Evolutionary conservation across 331 rosid genomes (phyloP).

Genomic region (Cydonia oblonga): DNA sequence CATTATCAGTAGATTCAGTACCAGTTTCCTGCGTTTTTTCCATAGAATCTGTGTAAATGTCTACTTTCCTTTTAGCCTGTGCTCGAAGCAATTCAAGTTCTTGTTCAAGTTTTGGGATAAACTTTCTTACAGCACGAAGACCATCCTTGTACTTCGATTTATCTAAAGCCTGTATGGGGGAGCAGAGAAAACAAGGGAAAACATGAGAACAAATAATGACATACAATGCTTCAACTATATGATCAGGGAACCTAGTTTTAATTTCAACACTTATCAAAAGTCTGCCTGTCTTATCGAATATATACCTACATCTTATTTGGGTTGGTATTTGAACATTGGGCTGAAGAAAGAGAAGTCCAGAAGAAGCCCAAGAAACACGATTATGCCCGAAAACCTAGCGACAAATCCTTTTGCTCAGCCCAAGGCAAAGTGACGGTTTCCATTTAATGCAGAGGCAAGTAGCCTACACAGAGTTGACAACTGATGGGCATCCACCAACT

Average conservation of each 20-base stretch:
- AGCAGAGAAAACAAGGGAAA: not conserved
- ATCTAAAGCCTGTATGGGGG: conserved; percentile 62
- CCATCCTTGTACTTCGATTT: conserved; percentile 81
- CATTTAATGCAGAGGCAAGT: no score
- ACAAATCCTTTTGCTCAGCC: no score
- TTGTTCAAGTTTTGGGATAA: conserved; percentile 70
- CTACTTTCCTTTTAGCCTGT: conserved; percentile 29
- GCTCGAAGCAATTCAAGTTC: conserved; percentile 70
- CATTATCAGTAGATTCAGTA: conserved; percentile 1
- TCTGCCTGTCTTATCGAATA: not conserved
- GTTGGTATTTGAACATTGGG: no score
- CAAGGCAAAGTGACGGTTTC: no score
- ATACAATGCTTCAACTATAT: not conserved
- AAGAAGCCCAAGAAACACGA: no score
- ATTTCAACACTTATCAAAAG: not conserved
- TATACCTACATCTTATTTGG: not conserved
- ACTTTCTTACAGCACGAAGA: conserved; percentile 70
- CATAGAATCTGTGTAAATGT: conserved; percentile 19
- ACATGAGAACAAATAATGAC: not conserved
- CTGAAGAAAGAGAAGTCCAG: no score
- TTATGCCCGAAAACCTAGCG: no score
- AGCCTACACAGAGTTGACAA: no score
- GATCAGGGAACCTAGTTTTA: not conserved
- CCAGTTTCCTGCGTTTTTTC: conserved; percentile 33
- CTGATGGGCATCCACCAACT: no score